Conservation (phyloP, 2,329 filamentous ascomycete species). For the Thelonectria rubi region DNA sequence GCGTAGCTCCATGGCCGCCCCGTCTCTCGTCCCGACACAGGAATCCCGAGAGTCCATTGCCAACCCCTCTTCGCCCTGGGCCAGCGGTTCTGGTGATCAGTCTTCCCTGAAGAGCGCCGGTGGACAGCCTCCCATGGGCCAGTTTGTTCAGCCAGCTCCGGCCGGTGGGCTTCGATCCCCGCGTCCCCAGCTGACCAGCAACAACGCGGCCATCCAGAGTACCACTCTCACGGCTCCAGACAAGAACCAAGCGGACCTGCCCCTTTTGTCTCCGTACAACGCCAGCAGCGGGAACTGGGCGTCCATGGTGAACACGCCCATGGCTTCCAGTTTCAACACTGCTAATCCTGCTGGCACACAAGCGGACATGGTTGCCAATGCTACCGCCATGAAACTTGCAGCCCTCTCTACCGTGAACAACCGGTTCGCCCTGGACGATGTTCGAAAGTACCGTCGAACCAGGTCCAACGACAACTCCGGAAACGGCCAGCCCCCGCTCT, state of each 20-base stretch:
- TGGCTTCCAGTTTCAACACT: slow-evolving; percentile 84
- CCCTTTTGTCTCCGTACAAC: slow-evolving; percentile 85
- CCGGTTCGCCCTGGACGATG: slow-evolving; percentile 94
- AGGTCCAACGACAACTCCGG: slow-evolving; percentile 85
- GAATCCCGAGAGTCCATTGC: slow-evolving; percentile 45
- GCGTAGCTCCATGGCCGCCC: slow-evolving; percentile 76
- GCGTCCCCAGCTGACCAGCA: slow-evolving; percentile 69
- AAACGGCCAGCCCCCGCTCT: slow-evolving; percentile 68
- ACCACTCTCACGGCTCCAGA: slow-evolving; percentile 81
- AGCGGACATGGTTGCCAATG: slow-evolving; percentile 98
- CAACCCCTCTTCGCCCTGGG: slow-evolving; percentile 77
- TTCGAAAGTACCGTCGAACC: slow-evolving; percentile 92
- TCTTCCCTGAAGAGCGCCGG: slow-evolving; percentile 77
- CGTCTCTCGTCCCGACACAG: slow-evolving; percentile 73
- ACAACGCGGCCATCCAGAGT: slow-evolving; percentile 78
- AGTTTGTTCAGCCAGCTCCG: slow-evolving; percentile 86
- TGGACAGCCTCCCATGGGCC: slow-evolving; percentile 87
- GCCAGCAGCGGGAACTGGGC: slow-evolving; percentile 93
- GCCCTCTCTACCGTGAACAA: slow-evolving; percentile 98
- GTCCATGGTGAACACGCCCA: slow-evolving; percentile 97
- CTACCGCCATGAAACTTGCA: slow-evolving; percentile 98
- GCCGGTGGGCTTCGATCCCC: slow-evolving; percentile 82
- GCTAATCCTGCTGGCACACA: slow-evolving; percentile 67
- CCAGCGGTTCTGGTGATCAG: slow-evolving; percentile 61
- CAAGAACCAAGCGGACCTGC: slow-evolving; percentile 74